Evolutionary conservation across 768 basidiomycete genomes (phyloP).

Genomic region (Lentinula guzmanii): DNA sequence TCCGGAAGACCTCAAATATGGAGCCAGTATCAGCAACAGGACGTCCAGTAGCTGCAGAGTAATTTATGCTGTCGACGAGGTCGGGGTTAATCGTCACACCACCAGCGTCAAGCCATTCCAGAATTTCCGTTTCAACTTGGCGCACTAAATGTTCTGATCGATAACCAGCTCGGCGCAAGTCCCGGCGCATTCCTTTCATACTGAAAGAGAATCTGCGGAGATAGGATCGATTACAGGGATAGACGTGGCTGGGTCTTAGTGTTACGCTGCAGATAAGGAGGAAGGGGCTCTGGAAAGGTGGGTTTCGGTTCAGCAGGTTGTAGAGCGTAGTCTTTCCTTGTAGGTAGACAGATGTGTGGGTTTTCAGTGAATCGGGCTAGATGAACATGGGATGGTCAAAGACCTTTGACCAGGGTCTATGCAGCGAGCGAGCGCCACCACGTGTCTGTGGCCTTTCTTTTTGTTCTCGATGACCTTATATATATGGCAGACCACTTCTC

Average conservation of each 20-base stretch:
- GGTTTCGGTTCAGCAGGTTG: constrained; percentile 35
- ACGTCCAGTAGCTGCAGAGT: constrained; percentile 25
- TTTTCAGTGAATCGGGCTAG: constrained; percentile 70
- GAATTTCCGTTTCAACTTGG: constrained; percentile 62
- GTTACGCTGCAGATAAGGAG: constrained; percentile 61
- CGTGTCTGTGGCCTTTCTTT: no score
- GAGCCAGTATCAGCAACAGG: constrained; percentile 46
- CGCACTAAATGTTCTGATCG: constrained; percentile 56
- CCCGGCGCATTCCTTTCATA: constrained; percentile 66
- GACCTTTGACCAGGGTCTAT: no score
- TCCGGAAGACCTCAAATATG: constrained; percentile 66
- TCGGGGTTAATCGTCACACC: constrained; percentile 55
- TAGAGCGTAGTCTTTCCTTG: constrained; percentile 46
- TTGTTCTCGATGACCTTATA: no score
- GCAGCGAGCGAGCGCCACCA: no score
- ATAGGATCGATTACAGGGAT: constrained; percentile 37
- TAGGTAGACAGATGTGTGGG: constrained; percentile 63
- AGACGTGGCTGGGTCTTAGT: constrained; percentile 37
- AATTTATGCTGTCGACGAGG: constrained; percentile 15
- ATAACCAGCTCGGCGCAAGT: constrained; percentile 56
- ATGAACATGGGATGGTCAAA: no score
- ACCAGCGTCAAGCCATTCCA: constrained; percentile 55
- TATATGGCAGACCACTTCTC: no score
- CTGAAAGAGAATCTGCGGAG: constrained; percentile 71
- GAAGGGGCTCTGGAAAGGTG: constrained; percentile 77